These are phyloP conservation scores for Tuber aestivum DNA, from an alignment of 495 filamentous ascomycete genomes.

Conservation along the genomic window DNA sequence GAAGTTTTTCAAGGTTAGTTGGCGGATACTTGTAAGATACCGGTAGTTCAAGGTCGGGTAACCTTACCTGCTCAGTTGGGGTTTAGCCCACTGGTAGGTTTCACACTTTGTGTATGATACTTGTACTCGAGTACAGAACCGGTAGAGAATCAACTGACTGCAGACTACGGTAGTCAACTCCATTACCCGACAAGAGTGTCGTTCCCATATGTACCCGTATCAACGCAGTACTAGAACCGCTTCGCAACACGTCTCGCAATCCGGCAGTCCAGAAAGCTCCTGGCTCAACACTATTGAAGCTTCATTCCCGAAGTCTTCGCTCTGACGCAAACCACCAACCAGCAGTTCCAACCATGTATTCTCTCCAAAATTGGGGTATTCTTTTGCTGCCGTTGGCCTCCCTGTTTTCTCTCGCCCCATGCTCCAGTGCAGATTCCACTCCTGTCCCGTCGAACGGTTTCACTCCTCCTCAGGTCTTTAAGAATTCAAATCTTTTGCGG, in stretches of 20 bases:
- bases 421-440: conserved; percentile 12
- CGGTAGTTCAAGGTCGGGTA: conserved; percentile 29
- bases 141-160: too few relatives aligned
- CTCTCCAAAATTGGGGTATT: conserved; percentile 30
- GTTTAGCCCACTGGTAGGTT: too few relatives aligned
- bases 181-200: not conserved
- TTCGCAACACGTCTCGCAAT: conserved; percentile 3
- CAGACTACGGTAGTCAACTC: too few relatives aligned
- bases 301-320: not conserved
- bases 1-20: conserved; percentile 3
- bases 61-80: not conserved
- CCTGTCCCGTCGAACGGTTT: conserved; percentile 61
- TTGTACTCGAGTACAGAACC: too few relatives aligned
- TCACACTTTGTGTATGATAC: too few relatives aligned
- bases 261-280: not conserved
- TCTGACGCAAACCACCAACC: not conserved
- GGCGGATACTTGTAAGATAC: not conserved
- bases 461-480: conserved; percentile 81
- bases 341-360: conserved; percentile 19
- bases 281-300: not conserved
- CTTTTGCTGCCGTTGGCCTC: conserved; percentile 23
- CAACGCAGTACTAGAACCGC: not conserved
- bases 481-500: conserved; percentile 84
- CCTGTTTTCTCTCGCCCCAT: conserved; percentile 15
- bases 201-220: not conserved